Conservation (phyloP, 305 asterid genomes). For the Fraxinus nigra region DNA sequence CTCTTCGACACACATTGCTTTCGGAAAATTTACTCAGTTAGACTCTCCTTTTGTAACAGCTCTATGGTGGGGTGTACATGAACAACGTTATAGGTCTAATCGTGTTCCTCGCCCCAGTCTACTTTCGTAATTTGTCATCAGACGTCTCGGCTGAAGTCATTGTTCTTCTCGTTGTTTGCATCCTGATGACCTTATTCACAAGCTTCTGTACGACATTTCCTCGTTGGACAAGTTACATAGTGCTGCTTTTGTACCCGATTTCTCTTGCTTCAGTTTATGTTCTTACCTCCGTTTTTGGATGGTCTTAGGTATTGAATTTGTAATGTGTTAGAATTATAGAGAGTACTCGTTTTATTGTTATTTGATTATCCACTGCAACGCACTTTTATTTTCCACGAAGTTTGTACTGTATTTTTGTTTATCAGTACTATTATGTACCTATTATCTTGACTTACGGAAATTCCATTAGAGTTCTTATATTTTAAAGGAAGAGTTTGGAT, state of each 20-base stretch:
- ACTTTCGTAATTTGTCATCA: constrained; percentile 28
- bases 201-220: constrained; percentile 45
- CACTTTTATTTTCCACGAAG: background rate
- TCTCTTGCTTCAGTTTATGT: constrained; percentile 40
- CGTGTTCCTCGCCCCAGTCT: constrained; percentile 48
- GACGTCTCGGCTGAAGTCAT: constrained; percentile 35
- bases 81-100: constrained; percentile 45
- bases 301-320: constrained; percentile 21
- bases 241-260: constrained; percentile 38
- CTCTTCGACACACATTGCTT: background rate
- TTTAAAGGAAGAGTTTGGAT: background rate
- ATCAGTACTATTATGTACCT: background rate
- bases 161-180: constrained; percentile 39
- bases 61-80: constrained; percentile 53
- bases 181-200: constrained; percentile 32
- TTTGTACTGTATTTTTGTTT: background rate
- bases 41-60: constrained; percentile 27
- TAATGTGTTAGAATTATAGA: background rate
- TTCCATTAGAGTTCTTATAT: background rate
- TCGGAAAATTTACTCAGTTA: background rate
- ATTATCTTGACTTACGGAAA: background rate
- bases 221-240: constrained; percentile 49
- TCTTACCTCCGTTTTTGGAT: constrained; percentile 35
- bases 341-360: background rate
- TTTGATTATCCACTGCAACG: background rate